Evolutionary conservation across 2,329 filamentous ascomycete genomes (phyloP), one percentile per base, ranked within the genome.

Genomic region (Eutypa lata): DNA sequence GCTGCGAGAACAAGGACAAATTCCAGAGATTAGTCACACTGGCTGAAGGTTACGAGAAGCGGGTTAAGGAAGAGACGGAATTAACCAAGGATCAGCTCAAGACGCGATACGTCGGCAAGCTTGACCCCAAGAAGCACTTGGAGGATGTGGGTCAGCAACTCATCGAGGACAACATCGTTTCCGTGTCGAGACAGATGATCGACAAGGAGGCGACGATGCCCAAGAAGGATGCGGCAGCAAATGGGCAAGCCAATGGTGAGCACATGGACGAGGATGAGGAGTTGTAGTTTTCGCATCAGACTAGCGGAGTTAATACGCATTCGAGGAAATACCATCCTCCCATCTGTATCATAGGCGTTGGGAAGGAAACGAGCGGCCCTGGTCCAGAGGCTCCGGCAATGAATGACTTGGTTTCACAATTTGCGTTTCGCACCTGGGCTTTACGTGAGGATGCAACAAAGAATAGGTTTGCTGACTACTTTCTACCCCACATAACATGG

Each of bases 151-250:
- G 94, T 51, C 92, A 97, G 74, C 87, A 95, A 71, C 82, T 97
- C 60, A 97, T 99, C 66, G 95, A 99, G 76, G 94, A 99, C 82
- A 99, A 99, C 75, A 99, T 99, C 60, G 94, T 99, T 13, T 90
- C 91, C 3, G 92, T 99, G n/a, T 95, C 91, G 60, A 83, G 93
- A 71, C 94, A 97, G 73, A 97, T 99, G 93, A 97, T 99, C 66
- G 94, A 97, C 77, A 97, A 97, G 77, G 94, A 99, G 73, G 94
- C 94, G 3, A 94, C 91, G 5, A 90, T 96, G 73, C 90, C 93
- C 19, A 87, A 83, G 70, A 87, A 87, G 73, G 80, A 88, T 54
- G 68, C 65, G 13, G 71, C 72, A 52, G 71, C 76, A 37, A 78
- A 80, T 60, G 79, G 77, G 35, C 71, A 75, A 50, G 68, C 71